Conservation (phyloP, 495 filamentous ascomycete genomes). For the Penicillium pancosmium region DNA sequence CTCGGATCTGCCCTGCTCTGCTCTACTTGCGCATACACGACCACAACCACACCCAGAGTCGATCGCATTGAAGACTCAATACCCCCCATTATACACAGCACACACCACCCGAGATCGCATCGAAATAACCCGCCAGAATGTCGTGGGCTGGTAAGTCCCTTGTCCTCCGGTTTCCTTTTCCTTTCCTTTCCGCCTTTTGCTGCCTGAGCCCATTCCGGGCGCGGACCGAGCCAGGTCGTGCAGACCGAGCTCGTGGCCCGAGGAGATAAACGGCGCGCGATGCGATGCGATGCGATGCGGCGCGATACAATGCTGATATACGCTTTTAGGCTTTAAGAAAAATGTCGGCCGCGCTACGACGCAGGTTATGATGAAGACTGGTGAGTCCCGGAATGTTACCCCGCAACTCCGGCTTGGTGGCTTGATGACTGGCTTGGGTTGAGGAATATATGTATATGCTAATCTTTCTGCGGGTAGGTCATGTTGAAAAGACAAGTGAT, state of each 20-base stretch:
- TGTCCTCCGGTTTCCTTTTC: neutral
- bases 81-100: neutral
- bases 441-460: too few relatives aligned
- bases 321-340: slow-evolving; percentile 88
- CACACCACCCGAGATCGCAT: neutral
- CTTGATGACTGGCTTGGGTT: too few relatives aligned
- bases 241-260: too few relatives aligned
- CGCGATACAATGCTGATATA: neutral
- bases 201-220: too few relatives aligned
- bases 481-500: slow-evolving; percentile 97
- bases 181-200: neutral
- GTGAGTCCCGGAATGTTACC: slow-evolving; percentile 45
- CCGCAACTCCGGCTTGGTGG: slow-evolving; percentile 13
- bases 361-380: slow-evolving; percentile 99
- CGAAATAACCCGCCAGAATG: slow-evolving; percentile 47
- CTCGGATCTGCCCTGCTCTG: neutral
- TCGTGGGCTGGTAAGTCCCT: slow-evolving; percentile 62
- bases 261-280: neutral
- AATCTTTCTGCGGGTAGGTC: slow-evolving; percentile 54
- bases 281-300: neutral
- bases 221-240: too few relatives aligned
- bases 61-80: too few relatives aligned
- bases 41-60: too few relatives aligned
- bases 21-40: too few relatives aligned
- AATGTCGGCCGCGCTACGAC: slow-evolving; percentile 98